A percentile compares a stretch with the other conserved stretches of the same genome.
These are phyloP conservation scores for Trypanosoma brucei DNA, from an alignment of 208 protist species.

Conservation along the genomic window DNA sequence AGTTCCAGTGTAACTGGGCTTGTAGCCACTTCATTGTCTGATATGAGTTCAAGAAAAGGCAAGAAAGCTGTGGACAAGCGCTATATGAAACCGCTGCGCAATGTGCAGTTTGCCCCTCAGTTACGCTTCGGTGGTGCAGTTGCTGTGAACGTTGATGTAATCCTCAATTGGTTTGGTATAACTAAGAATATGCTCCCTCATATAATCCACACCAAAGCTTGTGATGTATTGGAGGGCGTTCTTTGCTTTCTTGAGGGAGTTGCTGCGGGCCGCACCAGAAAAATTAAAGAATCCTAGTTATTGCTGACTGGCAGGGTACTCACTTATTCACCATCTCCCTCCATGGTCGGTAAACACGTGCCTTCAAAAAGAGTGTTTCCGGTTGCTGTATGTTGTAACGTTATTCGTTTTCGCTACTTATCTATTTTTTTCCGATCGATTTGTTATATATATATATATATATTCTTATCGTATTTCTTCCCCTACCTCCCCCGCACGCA, in stretches of 20 bases:
- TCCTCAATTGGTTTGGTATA: constrained; percentile 85
- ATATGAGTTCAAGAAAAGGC: neutral
- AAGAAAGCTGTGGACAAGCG: constrained; percentile 24
- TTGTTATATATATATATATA: neutral
- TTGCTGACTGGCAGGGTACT: neutral
- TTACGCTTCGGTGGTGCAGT: constrained; percentile 85
- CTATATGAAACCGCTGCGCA: constrained; percentile 44
- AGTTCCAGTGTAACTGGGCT: neutral
- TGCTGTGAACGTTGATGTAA: constrained; percentile 85
- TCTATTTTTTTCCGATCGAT: constrained; percentile 12
- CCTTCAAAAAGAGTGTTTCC: neutral
- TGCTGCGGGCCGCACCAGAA: constrained; percentile 32
- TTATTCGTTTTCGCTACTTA: constrained; percentile 13
- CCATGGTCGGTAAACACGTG: too few species aligned
- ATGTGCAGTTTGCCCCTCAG: constrained; percentile 78
- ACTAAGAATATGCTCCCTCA: constrained; percentile 85
- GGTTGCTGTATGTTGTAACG: neutral
- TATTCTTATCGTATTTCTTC: neutral
- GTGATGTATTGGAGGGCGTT: constrained; percentile 56
- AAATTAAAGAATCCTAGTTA: neutral
- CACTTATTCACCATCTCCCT: neutral
- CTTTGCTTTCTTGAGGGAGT: constrained; percentile 29
- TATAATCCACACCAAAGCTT: constrained; percentile 55
- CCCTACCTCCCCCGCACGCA: neutral
- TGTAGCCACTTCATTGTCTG: neutral